Conservation (phyloP, 2,329 filamentous ascomycete species). For the Cordyceps javanica region DNA sequence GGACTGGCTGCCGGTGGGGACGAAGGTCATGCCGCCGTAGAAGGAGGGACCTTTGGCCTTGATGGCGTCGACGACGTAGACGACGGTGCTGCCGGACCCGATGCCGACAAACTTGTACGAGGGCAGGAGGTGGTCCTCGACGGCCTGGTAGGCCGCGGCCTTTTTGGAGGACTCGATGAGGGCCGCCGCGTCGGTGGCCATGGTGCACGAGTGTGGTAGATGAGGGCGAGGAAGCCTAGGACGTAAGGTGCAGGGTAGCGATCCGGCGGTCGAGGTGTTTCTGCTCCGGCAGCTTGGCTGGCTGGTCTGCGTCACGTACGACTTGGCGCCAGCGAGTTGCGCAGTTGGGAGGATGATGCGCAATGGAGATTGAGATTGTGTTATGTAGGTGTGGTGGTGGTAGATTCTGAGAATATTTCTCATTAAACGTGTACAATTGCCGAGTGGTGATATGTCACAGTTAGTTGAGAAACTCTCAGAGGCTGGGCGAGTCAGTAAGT, state of each 20-base stretch:
- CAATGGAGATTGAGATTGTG: not conserved
- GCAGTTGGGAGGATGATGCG: not conserved
- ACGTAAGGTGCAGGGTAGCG: not conserved
- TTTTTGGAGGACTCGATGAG: constrained; percentile 69
- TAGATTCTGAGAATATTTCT: not conserved
- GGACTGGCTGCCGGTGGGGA: constrained; percentile 88
- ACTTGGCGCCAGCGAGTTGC: not conserved
- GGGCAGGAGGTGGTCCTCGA: constrained; percentile 63
- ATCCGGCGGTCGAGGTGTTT: not conserved
- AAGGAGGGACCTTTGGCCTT: constrained; percentile 49
- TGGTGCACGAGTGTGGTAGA: constrained; percentile 18
- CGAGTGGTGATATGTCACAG: not conserved
- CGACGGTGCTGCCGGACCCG: constrained; percentile 74
- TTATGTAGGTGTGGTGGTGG: not conserved
- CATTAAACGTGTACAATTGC: not conserved
- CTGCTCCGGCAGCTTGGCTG: not conserved
- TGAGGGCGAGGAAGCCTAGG: not conserved
- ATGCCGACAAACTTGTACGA: constrained; percentile 65
- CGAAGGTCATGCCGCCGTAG: constrained; percentile 66
- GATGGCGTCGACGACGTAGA: constrained; percentile 82
- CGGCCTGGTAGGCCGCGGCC: constrained; percentile 66
- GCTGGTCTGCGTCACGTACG: not conserved
- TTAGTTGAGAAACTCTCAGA: too few relatives aligned
- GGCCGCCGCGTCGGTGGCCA: constrained; percentile 22
- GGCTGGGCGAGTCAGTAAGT: too few relatives aligned